Conservation (phyloP, 2,329 filamentous ascomycete species). For the Ceratocystis cacaofunesta region DNA sequence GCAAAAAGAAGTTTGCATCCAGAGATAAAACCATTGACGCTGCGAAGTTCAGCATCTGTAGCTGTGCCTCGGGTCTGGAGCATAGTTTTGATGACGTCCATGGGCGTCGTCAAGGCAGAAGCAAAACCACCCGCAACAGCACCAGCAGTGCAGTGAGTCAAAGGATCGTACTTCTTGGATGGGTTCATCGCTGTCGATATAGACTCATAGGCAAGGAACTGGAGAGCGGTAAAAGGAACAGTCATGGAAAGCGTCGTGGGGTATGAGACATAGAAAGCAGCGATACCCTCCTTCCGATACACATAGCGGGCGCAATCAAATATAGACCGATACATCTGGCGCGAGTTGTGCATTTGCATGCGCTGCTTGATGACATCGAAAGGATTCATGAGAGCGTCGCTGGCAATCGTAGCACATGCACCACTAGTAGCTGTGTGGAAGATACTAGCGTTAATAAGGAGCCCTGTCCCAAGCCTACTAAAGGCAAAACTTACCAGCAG, state of each 20-base stretch:
- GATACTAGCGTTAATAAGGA: not conserved
- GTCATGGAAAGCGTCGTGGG: constrained; percentile 98
- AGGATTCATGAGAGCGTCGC: constrained; percentile 97
- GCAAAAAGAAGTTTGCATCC: constrained; percentile 70
- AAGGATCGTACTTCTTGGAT: constrained; percentile 68
- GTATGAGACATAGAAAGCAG: constrained; percentile 95
- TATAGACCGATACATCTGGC: constrained; percentile 70
- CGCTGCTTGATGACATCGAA: constrained; percentile 99
- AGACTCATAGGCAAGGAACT: constrained; percentile 96
- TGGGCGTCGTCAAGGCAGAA: constrained; percentile 82
- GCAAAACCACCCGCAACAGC: constrained; percentile 87
- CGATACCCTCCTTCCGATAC: constrained; percentile 72
- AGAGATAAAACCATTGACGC: constrained; percentile 66
- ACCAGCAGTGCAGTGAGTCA: constrained; percentile 86
- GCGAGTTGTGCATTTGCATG: constrained; percentile 97
- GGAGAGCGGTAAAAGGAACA: constrained; percentile 88
- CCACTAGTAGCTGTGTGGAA: constrained; percentile 66
- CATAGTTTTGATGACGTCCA: constrained; percentile 97
- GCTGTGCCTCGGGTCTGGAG: constrained; percentile 84
- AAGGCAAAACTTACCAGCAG: constrained; percentile 52
- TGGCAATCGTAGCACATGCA: constrained; percentile 88
- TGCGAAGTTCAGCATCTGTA: constrained; percentile 62
- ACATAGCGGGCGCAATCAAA: constrained; percentile 75
- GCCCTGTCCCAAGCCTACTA: not conserved
- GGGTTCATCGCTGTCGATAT: constrained; percentile 91